Base-by-base conservation (phyloP, 1,139 yeast species). In the Scheffersomyces titani region DNA sequence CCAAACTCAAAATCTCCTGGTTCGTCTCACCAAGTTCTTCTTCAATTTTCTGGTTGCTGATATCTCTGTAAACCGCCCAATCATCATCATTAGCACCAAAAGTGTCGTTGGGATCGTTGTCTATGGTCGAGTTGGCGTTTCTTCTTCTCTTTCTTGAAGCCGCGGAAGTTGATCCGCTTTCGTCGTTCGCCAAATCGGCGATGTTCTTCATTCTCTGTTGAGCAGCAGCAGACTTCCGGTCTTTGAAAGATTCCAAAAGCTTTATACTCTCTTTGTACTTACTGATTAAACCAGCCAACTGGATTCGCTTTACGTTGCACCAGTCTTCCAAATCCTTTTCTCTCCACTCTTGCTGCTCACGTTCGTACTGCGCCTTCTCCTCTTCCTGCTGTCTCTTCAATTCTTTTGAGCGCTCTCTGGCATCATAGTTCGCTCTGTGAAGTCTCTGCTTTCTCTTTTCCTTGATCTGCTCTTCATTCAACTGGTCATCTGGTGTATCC, bases 61-160 rank as follows among this genome's bases (percentile, higher is more conserved):
- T 89, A 65, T 92, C 96, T 65, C 96, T 83, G 70, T 94, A 94
- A 21, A 92, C 87, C 49, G 90, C 85, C 98, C 98, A 94, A 70
- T 94, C 99, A 55, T 90, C 97, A 68, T 94, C 99, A 66, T 92
- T 89, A 3, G 98, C 94, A 58, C 98, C 98, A 73, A 94, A 94
- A 0, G 93, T 92, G 72, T 93, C 98, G 67, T 88, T 92, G 13
- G 96, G 97, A 69, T 92, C 97, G 66, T 90, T 92, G 66, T 91
- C 97, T 51, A 90, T 89, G 1, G 92, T 85, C 0, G 87, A 82
- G 56, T 78, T 81, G 5, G 74, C 80, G 56, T 80, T 83, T 62
- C 89, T 80, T 59, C 86, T 82, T 66, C 89, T 81, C 58, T 76
- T 77, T 57, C 82, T 70, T 5, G 77, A 69, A 20, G 71, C 71